Base-by-base conservation (phyloP, 2,329 filamentous ascomycete genomes). In the Westerdykella sp. region DNA sequence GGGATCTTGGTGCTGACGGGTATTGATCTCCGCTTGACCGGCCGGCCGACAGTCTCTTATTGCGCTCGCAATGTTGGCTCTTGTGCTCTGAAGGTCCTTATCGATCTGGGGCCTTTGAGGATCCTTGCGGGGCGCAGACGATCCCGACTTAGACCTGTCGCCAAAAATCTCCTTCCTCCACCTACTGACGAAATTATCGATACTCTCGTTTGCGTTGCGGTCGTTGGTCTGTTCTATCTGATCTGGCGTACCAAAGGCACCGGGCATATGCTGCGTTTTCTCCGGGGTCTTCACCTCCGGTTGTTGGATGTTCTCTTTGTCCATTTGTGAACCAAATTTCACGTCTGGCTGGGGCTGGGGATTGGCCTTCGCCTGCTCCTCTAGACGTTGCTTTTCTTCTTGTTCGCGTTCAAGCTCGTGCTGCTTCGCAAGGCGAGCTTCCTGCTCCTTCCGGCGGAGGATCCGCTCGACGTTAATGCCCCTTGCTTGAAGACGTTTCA, bases 401-500 rank as follows among this genome's bases (percentile, higher is more conserved):
- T 80, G 77, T 16, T 89, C 80, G 28, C 75, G 76, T 58, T 80
- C 78, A 51, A 84, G 79, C 59, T 95, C 87, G 57, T 83, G 83
- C 57, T 84, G 82, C 59, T 96, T 90, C 0, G 88, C 89, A 51
- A 97, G 82, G 41, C 87, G 80, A 5, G 87, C 87, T 65, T 97
- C 89, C 2, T 87, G 86, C 15, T 85, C 88, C 69, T 94, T 94
- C 42, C 84, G 84, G 31, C 87, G 81, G 16, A 98, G 75, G 49
- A 98, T 97, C 39, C 93, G 84, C 59, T 96, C 88, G 32, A 98
- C 93, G 54, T 98, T 97, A 73, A 96, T 97, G 1, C 93, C 93
- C 50, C 93, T 87, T 47, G 83, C 81, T 56, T 87, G 83, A 34
- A 98, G 71, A 40, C 90, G 83, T 37, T 85, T 78, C 18, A 98